Evolutionary conservation across 2,329 filamentous ascomycete species (phyloP), one percentile per base, ranked within the genome.

Genomic region (Ophiosphaerella herpotricha): DNA sequence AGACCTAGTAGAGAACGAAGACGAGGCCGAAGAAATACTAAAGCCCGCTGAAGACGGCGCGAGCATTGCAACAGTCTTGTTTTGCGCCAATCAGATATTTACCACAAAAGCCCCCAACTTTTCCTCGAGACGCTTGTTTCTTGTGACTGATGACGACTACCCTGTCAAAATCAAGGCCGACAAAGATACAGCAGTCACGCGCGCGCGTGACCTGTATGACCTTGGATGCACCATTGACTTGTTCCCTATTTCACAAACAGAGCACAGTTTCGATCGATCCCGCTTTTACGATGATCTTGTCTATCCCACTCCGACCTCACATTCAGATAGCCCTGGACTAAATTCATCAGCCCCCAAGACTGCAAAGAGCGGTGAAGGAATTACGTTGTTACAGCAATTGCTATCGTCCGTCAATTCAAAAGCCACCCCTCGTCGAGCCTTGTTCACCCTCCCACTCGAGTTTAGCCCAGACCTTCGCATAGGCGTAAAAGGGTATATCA

Each of bases 281-380:
- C 92, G 89, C 50, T 99, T 99, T 73, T 99, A 97, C 72, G 90
- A 97, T 74, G 91, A 97, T 67, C 94, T 99, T 41, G 87, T 97
- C 52, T 97, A 97, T 74, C 88, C 87, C 50, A 83, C 78, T 4
- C 84, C 89, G 4, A 60, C 71, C 7, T 77, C 81, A 9, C 85
- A 90, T 39, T 89, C 90, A 48, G 88, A 88, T 57, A 85, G 84
- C 3, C 81, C 83, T 9, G 75, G 79, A 7, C 78, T 82, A 33
- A 72, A 84, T 8, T 77, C 73, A 7, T 76, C 47, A 65, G 82
- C 67, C 33, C 80, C 87, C 39, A 83, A 86, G 40, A 79, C 85
- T 1, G 85, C 86, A 4, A 85, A 86, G 49, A 86, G 84, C 6
- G 83, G 85, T 1, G 88, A 91, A 67, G 92, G 91, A 0, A 82